Evolutionary conservation across 768 basidiomycete species (phyloP), one percentile per base, ranked within the genome.

Genomic region (Boletus reticuloceps): DNA sequence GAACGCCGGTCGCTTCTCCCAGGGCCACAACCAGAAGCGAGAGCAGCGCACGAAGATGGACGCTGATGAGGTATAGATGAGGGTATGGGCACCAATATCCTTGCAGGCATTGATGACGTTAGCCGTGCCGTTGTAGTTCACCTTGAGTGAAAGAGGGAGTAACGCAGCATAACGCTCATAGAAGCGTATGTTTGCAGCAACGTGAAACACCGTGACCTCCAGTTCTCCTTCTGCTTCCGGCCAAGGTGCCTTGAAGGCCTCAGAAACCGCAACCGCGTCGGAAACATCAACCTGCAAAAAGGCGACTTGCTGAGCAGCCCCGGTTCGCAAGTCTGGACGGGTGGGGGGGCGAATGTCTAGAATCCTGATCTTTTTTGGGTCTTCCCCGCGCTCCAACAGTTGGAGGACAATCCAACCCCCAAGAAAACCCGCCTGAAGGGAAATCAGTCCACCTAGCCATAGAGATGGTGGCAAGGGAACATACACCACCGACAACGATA

Each of bases 341-440:
- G 76, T 74, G 1, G 89, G 88, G 1, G 75, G 65, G n/a, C 79
- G 79, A 38, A 91, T 75, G 67, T 91, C 89, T 34, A 91, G 61
- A 2, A 91, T 70, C 16, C 89, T 77, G 16, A 91, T 89, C 14
- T 72, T 74, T 38, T 71, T 74, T 0, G 85, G 83, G 56, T 88
- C 78, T 68, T 91, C 89, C 1, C 89, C 89, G 3, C 89, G 82
- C 49, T 83, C 75, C 5, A 91, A 55, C 3, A 91, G 74, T 42
- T 88, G 82, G 1, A 82, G 73, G 5, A 86, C 83, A 37, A 91
- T 84, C 89, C 89, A 91, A 8, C 87, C 86, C 13, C 89, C 89
- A 4, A 90, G 69, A 55, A 90, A 89, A 1, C 89, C 89, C 5
- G 83, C 82, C 88, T 89, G 34, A 45, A 27, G 25, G 29, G 48